These are phyloP conservation scores for Cytospora piceae DNA, from an alignment of 2,329 filamentous ascomycete genomes.

Conservation along the genomic window DNA sequence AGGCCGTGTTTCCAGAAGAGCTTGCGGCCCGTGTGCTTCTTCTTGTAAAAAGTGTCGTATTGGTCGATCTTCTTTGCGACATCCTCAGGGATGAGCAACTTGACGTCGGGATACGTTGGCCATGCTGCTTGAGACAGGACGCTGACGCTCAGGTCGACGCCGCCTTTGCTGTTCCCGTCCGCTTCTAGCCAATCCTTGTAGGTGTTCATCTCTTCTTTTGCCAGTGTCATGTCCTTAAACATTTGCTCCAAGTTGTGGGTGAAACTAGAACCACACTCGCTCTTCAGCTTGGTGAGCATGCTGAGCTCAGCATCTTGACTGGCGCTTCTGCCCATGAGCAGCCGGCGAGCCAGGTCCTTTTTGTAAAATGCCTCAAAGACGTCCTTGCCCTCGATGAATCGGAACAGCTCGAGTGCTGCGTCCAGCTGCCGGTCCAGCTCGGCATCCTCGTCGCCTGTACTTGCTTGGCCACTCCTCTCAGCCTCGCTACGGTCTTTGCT, in stretches of 20 bases:
- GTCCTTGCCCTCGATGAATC: slow-evolving; percentile 96
- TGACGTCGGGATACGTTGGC: slow-evolving; percentile 82
- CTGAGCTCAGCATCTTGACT: slow-evolving; percentile 94
- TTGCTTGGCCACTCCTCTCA: slow-evolving; percentile 66
- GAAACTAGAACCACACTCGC: slow-evolving; percentile 90
- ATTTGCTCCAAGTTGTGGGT: slow-evolving; percentile 98
- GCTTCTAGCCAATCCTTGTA: slow-evolving; percentile 73
- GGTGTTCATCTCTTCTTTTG: slow-evolving; percentile 87
- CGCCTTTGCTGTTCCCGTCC: slow-evolving; percentile 47
- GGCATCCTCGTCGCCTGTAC: slow-evolving; percentile 82
- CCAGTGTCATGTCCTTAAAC: slow-evolving; percentile 97
- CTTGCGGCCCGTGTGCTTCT: slow-evolving; percentile 85
- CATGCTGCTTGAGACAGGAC: slow-evolving; percentile 91
- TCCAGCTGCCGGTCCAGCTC: slow-evolving; percentile 92
- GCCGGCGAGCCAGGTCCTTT: slow-evolving; percentile 85
- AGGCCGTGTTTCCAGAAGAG: slow-evolving; percentile 91
- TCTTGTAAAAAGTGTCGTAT: slow-evolving; percentile 85
- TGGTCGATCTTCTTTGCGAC: slow-evolving; percentile 76
- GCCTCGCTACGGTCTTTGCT: slow-evolving; percentile 59
- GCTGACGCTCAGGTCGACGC: slow-evolving; percentile 79
- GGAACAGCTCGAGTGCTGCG: slow-evolving; percentile 89
- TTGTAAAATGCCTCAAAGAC: slow-evolving; percentile 99
- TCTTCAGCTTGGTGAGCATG: slow-evolving; percentile 90
- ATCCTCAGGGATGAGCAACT: slow-evolving; percentile 70
- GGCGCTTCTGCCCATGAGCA: slow-evolving; percentile 90